Evolutionary conservation across 306 rosid genomes (phyloP), one percentile per base, ranked within the genome.

Genomic region (Elaeagnus macrophylla): DNA sequence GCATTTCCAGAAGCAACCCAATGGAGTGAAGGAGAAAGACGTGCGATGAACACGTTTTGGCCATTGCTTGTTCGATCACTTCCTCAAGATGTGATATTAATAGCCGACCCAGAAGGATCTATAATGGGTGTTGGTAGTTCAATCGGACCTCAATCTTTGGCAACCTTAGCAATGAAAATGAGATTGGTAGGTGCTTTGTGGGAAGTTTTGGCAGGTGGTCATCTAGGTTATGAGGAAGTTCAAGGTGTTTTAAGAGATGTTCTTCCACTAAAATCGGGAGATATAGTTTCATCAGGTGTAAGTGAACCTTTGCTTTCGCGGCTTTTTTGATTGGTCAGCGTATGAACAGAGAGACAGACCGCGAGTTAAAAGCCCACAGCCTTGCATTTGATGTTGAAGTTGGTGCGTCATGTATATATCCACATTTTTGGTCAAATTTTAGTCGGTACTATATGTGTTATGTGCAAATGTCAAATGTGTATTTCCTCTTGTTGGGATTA

Each of bases 251-350:
- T 91, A 52, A 80, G 75, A 68, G 97, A 86, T 37, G 85, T 80
- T 62, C 85, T 91, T 71, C 95, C 93, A 17, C 58, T 80, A 56
- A 64, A 76, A 64, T 70, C 49, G 52, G 89, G 53, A 12, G 70
- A 52, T 10, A 62, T 47, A 17, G 48, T 66, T 6, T 51, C 72
- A 39, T 61, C 73, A 7, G 93, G 85, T 60, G 89, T 75, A 53
- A 80, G 93, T 45, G 87, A 91, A 42, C 79, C 93, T 32, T 73
- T 91, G 80, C 82, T 91, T 71, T 79, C 97, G 13, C 97, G 13
- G 97, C 97, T 25, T 86, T 91, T 76, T 73, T 91, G 53, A 91
- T 91, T 7, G 96, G 97, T 62, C 97, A 91, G 64, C 93, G 97
- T 46, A 91, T 91, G 96, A 91, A 91, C 73, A 80, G 97, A 67